Evolutionary conservation across 768 basidiomycete genomes (phyloP).

Genomic region (Mycena kentingensis): DNA sequence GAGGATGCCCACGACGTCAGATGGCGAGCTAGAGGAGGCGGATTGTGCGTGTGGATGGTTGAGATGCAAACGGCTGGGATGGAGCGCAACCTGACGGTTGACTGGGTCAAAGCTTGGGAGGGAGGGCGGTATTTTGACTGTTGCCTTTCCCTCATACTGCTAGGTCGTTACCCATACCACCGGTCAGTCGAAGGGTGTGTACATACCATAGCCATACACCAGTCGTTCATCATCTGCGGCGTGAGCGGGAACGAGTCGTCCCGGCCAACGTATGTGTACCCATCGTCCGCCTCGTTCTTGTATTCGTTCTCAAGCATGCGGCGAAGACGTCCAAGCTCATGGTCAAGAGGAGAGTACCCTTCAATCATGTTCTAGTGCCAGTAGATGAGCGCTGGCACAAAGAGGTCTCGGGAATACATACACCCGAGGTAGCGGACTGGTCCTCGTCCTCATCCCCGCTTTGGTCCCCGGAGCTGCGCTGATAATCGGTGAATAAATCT

Average conservation of each 20-base stretch:
- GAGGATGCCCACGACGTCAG: no score
- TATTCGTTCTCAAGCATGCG: slow-evolving; percentile 16
- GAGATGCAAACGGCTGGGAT: no score
- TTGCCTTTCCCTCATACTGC: slow-evolving; percentile 3
- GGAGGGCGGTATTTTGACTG: not conserved
- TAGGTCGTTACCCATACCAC: not conserved
- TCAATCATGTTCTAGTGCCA: no score
- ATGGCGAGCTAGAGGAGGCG: no score
- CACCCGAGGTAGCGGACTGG: no score
- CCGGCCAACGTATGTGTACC: slow-evolving; percentile 15
- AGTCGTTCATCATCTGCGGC: slow-evolving; percentile 22
- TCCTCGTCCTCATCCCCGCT: no score
- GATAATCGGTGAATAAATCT: no score
- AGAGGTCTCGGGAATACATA: no score
- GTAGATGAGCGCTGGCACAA: no score
- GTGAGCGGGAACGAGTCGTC: slow-evolving; percentile 7
- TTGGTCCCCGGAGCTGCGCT: no score
- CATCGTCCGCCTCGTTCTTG: slow-evolving; percentile 15
- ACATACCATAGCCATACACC: slow-evolving; percentile 19
- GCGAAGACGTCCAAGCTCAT: slow-evolving; percentile 13
- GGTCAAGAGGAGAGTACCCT: no score
- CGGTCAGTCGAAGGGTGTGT: not conserved
- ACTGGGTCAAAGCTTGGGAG: not conserved
- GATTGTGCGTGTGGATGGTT: no score
- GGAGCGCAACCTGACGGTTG: slow-evolving; percentile 1